These are phyloP conservation scores for Tricholoma matsutake DNA, from an alignment of 768 basidiomycete genomes.

Conservation along the genomic window DNA sequence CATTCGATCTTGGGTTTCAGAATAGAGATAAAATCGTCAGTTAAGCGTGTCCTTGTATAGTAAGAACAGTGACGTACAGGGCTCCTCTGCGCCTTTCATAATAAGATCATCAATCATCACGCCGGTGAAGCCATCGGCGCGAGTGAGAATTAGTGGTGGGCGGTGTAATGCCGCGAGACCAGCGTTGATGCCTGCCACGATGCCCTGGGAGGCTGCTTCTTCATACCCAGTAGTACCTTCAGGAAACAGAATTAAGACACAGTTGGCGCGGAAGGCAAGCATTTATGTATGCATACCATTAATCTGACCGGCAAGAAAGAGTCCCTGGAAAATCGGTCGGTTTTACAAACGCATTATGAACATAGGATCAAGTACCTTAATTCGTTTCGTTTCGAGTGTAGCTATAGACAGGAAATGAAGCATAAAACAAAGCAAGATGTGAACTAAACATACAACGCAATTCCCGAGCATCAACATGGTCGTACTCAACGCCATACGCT, in stretches of 20 bases:
- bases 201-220: conserved; percentile 89
- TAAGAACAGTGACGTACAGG: conserved; percentile 52
- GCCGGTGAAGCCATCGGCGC: conserved; percentile 86
- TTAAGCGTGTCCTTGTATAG: background rate
- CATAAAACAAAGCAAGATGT: background rate
- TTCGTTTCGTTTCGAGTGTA: conserved; percentile 83
- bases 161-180: conserved; percentile 60
- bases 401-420: conserved; percentile 35
- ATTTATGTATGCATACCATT: conserved; percentile 47
- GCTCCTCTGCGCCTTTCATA: conserved; percentile 86
- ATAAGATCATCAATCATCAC: conserved; percentile 93
- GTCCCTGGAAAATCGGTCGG: conserved; percentile 45
- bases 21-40: background rate
- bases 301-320: conserved; percentile 89
- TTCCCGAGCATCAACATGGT: conserved; percentile 85
- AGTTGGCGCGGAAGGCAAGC: background rate
- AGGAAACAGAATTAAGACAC: background rate
- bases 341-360: background rate
- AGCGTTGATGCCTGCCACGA: conserved; percentile 87
- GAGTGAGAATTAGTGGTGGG: conserved; percentile 60
- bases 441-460: conserved; percentile 52
- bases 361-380: conserved; percentile 44
- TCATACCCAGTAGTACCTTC: conserved; percentile 90
- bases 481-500: conserved; percentile 93
- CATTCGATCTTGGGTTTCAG: conserved; percentile 67